Evolutionary conservation across 371 early-diverging fungal genomes (phyloP).

Genomic region (Syncephalastrum contaminatum): DNA sequence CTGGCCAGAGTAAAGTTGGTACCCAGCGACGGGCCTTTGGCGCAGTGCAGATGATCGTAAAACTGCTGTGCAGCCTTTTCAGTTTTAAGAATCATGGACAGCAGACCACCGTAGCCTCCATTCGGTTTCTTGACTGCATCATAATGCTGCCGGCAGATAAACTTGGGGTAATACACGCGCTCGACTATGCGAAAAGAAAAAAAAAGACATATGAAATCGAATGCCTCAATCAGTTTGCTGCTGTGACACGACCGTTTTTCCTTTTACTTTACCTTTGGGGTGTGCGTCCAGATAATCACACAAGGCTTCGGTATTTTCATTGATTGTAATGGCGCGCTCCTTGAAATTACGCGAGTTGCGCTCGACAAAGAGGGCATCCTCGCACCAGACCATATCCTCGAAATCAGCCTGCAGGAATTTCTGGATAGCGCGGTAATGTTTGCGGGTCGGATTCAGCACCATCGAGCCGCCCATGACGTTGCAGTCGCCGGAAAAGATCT

Average conservation of each 20-base stretch:
- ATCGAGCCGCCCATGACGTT: slow-evolving; percentile 98
- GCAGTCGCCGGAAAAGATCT: slow-evolving; percentile 91
- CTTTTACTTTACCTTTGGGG: slow-evolving; percentile 51
- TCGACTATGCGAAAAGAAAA: slow-evolving; percentile 49
- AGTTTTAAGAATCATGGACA: slow-evolving; percentile 75
- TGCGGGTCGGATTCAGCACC: slow-evolving; percentile 78
- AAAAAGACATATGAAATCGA: slow-evolving; percentile 1
- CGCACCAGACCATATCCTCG: slow-evolving; percentile 87
- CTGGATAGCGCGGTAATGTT: slow-evolving; percentile 57
- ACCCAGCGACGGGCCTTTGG: slow-evolving; percentile 95
- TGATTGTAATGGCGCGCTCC: slow-evolving; percentile 69
- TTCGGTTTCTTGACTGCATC: slow-evolving; percentile 51
- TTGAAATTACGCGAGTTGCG: slow-evolving; percentile 90
- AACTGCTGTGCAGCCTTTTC: slow-evolving; percentile 67
- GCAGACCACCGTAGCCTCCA: slow-evolving; percentile 88
- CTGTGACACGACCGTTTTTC: not conserved
- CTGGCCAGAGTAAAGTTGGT: slow-evolving; percentile 95
- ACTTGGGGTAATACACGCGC: slow-evolving; percentile 85
- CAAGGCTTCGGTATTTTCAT: slow-evolving; percentile 77
- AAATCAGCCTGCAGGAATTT: slow-evolving; percentile 52
- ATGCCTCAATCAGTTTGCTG: not conserved
- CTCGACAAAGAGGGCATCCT: slow-evolving; percentile 93
- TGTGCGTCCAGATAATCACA: slow-evolving; percentile 69
- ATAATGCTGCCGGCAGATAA: slow-evolving; percentile 68
- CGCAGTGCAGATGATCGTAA: slow-evolving; percentile 77